Evolutionary conservation across 164 flowering plant species (phyloP).

Genomic region (Akebia trifoliata): DNA sequence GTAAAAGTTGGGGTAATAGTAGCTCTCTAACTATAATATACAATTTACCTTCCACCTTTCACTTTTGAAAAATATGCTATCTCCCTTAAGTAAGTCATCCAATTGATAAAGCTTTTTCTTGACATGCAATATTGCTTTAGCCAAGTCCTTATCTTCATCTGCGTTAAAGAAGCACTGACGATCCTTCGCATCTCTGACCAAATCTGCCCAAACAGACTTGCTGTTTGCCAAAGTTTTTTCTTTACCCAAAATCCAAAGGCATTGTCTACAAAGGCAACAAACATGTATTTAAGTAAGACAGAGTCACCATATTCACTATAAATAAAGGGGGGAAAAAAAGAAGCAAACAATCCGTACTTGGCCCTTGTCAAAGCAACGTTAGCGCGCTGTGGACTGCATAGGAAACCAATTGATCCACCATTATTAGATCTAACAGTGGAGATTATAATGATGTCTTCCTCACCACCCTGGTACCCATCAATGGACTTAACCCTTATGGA

Average conservation of each 20-base stretch:
- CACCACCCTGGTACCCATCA: conserved; percentile 68
- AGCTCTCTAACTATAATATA: too few relatives aligned
- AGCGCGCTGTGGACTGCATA: conserved; percentile 37
- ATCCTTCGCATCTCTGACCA: conserved; percentile 37
- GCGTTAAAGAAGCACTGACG: conserved; percentile 33
- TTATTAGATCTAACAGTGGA: conserved; percentile 53
- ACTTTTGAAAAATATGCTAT: conserved; percentile 44
- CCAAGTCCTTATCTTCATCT: conserved; percentile 31
- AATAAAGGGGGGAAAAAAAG: too few relatives aligned
- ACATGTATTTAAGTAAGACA: too few relatives aligned
- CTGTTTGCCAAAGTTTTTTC: conserved; percentile 26
- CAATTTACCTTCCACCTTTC: conserved; percentile 69
- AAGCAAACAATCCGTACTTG: conserved; percentile 30
- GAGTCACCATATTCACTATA: too few relatives aligned
- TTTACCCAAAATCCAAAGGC: conserved; percentile 48
- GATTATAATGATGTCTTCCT: conserved; percentile 49
- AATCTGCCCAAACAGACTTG: conserved; percentile 31
- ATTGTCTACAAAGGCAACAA: conserved; percentile 23
- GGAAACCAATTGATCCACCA: conserved; percentile 44
- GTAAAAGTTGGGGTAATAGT: too few relatives aligned
- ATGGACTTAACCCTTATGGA: conserved; percentile 38
- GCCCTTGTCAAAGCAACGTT: conserved; percentile 72
- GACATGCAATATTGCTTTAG: conserved; percentile 31
- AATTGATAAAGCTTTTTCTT: conserved; percentile 61
- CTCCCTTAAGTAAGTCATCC: conserved; percentile 54